phyloP scores from a whole-genome alignment of 306 rosid genomes.

The Canavalia ensiformis region DNA sequence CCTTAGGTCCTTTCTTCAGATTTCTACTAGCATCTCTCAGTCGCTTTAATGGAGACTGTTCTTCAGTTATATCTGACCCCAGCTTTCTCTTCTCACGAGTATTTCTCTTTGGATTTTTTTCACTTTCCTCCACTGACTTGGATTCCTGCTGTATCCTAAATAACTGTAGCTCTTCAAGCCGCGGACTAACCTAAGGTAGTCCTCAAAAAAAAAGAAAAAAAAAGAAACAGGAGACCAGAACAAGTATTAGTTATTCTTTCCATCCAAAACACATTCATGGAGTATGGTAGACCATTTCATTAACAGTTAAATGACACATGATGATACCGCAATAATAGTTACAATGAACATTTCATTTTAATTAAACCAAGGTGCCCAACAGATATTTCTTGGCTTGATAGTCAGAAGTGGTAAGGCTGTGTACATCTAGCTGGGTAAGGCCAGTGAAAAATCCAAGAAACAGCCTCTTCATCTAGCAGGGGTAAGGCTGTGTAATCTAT shows the following conservation, averaged over 20 bases:
- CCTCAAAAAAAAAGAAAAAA: slow-evolving; percentile 28
- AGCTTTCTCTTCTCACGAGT: slow-evolving; percentile 76
- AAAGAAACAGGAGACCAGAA: slow-evolving; percentile 26
- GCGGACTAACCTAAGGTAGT: slow-evolving; percentile 69
- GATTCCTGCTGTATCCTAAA: slow-evolving; percentile 76
- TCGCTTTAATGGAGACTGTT: slow-evolving; percentile 72
- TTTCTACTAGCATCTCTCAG: slow-evolving; percentile 62
- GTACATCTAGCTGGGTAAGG: no score
- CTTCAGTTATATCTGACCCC: slow-evolving; percentile 58
- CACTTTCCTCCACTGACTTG: slow-evolving; percentile 68
- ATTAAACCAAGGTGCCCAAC: slow-evolving; percentile 16
- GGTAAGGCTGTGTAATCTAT: background rate
- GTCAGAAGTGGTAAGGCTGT: no score
- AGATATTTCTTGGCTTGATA: background rate
- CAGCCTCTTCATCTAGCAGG: background rate
- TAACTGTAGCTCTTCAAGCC: slow-evolving; percentile 76
- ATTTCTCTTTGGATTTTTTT: slow-evolving; percentile 61
- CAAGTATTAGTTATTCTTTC: background rate
- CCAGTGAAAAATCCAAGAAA: background rate
- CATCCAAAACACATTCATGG: slow-evolving; percentile 20
- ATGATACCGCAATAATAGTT: background rate
- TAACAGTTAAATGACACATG: slow-evolving; percentile 27
- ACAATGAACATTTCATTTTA: background rate
- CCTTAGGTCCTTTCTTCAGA: slow-evolving; percentile 56
- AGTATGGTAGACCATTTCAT: slow-evolving; percentile 24